Conservation (phyloP, 2,329 filamentous ascomycete genomes). For the Talaromyces sp. region DNA sequence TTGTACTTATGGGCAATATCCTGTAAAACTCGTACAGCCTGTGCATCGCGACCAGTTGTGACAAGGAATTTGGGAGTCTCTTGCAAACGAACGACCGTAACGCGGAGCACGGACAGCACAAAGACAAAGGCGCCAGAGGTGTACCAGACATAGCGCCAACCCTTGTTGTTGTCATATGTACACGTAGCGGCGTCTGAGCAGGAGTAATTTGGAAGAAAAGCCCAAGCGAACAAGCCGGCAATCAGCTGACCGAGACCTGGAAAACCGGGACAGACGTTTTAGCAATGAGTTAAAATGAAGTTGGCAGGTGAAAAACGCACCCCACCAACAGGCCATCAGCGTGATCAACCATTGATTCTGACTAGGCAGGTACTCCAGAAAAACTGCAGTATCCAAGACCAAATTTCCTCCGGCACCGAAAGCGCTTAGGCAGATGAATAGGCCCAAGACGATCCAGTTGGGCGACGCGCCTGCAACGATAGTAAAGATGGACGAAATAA, state of each 20-base stretch:
- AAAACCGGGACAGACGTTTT: not conserved
- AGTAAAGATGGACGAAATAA: constrained; percentile 59
- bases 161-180: constrained; percentile 51
- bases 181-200: constrained; percentile 47
- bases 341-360: constrained; percentile 59
- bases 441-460: constrained; percentile 61
- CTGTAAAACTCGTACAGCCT: constrained; percentile 50
- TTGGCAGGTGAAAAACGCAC: constrained; percentile 19
- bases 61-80: constrained; percentile 58
- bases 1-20: constrained; percentile 52
- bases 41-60: constrained; percentile 50
- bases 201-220: constrained; percentile 48
- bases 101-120: constrained; percentile 50
- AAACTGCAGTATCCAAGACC: constrained; percentile 60
- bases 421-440: constrained; percentile 60
- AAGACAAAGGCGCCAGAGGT: constrained; percentile 53
- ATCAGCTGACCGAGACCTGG: constrained; percentile 48
- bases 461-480: constrained; percentile 65
- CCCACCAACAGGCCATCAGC: constrained; percentile 35
- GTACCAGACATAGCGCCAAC: constrained; percentile 58
- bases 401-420: constrained; percentile 64
- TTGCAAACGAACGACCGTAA: constrained; percentile 52
- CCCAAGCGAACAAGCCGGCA: constrained; percentile 55
- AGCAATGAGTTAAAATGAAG: not conserved
- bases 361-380: constrained; percentile 55